Evolutionary conservation across 768 basidiomycete genomes (phyloP), one percentile per base, ranked within the genome.

Genomic region (Xerocomellus dryophilus): DNA sequence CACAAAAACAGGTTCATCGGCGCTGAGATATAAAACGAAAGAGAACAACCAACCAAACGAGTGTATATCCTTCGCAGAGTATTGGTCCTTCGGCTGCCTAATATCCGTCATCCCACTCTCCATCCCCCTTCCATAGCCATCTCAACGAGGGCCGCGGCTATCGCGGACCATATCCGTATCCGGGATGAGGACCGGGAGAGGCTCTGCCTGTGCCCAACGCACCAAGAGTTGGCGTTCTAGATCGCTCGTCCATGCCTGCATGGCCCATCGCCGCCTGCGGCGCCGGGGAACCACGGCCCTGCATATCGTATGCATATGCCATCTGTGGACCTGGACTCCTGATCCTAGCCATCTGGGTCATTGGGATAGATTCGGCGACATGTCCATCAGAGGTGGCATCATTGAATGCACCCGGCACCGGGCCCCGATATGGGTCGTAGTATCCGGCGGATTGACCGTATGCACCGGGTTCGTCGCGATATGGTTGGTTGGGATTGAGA

Each of bases 361-460:
- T 90, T 18, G 87, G 85, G 46, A 88, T 86, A 5, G 81, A 77
- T 66, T 91, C 88, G 43, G 74, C 64, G 17, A 69, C 72, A n/a
- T 66, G 64, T 2, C 50, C 65, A 40, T 69, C 69, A 4, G 69
- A 11, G 2, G 60, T 32, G 29, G 61, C 54, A 34, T 84, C 80
- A 43, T 78, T 75, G 44, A 90, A 76, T 2, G 87, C 78, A 47
- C 79, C 79, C 7, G 87, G 86, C 18, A 86, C 73, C n/a, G 89
- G 86, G 2, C 87, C 88, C 25, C 80, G 78, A 68, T 93, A 93
- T 20, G 90, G 90, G 68, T 93, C 91, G 61, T 90, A 88, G 66
- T 82, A 92, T 34, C 71, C 75, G 1, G 60, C 76, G 1, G 65
- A 51, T 44, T 72, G 76, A 6, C 68, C 66, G 18, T 70, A 68